Evolutionary conservation across 2,329 filamentous ascomycete genomes (phyloP).

Genomic region (Botryotinia convoluta): DNA sequence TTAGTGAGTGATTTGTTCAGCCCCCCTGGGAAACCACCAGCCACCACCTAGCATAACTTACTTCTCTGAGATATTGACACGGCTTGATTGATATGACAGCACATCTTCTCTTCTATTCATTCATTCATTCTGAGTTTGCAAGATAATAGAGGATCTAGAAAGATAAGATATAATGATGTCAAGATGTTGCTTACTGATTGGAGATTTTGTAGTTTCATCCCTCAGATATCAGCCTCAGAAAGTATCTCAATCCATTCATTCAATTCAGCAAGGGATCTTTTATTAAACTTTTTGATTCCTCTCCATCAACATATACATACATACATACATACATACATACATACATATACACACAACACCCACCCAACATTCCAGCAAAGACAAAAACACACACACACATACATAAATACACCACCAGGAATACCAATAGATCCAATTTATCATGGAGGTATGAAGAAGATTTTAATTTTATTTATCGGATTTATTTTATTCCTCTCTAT

Average conservation of each 20-base stretch:
- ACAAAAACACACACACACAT: background rate
- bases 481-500: background rate
- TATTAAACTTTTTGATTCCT: background rate
- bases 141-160: background rate
- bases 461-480: background rate
- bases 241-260: background rate
- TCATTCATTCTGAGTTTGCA: background rate
- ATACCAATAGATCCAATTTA: background rate
- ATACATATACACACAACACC: background rate
- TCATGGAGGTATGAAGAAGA: constrained; percentile 28
- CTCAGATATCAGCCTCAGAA: background rate
- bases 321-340: background rate
- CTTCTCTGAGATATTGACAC: background rate
- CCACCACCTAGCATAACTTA: constrained; percentile 7
- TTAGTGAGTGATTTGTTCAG: constrained; percentile 13
- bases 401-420: background rate
- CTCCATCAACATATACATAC: background rate
- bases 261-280: background rate
- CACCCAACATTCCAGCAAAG: background rate
- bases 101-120: background rate
- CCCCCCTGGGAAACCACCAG: background rate
- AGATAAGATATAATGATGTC: no score
- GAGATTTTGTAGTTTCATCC: background rate
- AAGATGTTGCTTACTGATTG: background rate
- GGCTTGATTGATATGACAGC: background rate